Conservation (phyloP, 2,329 filamentous ascomycete genomes). For the Dactylellina haptotyla region DNA sequence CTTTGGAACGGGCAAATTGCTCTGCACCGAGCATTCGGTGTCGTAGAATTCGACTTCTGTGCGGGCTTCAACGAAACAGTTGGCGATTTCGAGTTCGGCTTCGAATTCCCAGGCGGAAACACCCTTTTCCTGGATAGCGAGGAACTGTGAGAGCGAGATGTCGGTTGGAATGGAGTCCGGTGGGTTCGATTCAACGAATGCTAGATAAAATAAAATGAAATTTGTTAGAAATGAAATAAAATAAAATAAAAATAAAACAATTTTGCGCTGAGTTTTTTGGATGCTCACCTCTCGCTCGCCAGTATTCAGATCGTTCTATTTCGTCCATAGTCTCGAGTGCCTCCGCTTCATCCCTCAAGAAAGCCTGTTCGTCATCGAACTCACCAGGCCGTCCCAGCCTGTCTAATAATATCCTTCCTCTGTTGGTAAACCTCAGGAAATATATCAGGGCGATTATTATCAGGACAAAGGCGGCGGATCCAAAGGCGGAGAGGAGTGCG, state of each 20-base stretch:
- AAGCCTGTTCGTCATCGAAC: conserved; percentile 97
- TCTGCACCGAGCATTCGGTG: conserved; percentile 95
- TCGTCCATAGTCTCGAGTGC: conserved; percentile 97
- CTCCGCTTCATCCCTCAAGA: conserved; percentile 91
- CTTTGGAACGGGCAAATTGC: conserved; percentile 94
- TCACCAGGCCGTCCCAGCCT: conserved; percentile 92
- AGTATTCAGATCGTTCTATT: conserved; percentile 85
- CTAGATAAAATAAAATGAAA: conserved; percentile 64
- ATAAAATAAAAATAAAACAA: no score
- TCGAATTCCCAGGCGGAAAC: conserved; percentile 99
- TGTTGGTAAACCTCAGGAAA: conserved; percentile 89
- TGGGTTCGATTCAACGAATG: conserved; percentile 91
- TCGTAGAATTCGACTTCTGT: conserved; percentile 99
- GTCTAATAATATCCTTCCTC: conserved; percentile 90
- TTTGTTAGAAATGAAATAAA: neutral
- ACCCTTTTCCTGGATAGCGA: conserved; percentile 98
- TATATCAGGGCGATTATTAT: conserved; percentile 84
- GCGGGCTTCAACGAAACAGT: conserved; percentile 95
- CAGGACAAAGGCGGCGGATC: conserved; percentile 85
- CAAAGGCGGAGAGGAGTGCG: conserved; percentile 91
- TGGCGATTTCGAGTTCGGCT: conserved; percentile 97
- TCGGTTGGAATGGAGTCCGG: conserved; percentile 95
- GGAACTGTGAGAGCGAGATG: conserved; percentile 95
- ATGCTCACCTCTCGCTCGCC: conserved; percentile 87
- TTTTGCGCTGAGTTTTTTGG: no score